These are phyloP conservation scores for Arctium minus DNA, from an alignment of 129 eudicot species.

Conservation along the genomic window DNA sequence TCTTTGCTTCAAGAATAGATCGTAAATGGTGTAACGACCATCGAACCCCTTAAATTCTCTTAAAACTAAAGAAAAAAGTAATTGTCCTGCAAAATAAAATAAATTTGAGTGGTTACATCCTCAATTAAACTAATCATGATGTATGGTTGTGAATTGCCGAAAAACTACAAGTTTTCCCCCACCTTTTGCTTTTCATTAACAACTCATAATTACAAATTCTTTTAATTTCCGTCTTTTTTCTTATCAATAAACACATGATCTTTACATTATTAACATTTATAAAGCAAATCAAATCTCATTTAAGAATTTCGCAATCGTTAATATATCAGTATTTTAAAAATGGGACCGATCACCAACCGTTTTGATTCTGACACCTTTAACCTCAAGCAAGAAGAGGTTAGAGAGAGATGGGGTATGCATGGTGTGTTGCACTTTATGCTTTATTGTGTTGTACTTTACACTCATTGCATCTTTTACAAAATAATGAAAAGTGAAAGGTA, in stretches of 20 bases:
- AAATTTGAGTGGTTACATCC: slow-evolving; percentile 22
- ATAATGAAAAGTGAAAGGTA: slow-evolving; percentile 6
- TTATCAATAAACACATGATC: not conserved
- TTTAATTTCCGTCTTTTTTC: not conserved
- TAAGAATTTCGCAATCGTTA: not conserved
- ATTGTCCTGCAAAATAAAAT: not conserved
- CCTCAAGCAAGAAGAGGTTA: slow-evolving; percentile 1
- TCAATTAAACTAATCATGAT: slow-evolving; percentile 16
- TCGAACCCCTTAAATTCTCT: not conserved
- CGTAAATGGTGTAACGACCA: slow-evolving; percentile 8
- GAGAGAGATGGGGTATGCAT: not conserved
- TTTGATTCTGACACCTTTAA: not conserved
- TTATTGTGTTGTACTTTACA: not conserved
- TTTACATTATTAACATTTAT: not conserved
- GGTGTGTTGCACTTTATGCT: slow-evolving; percentile 2
- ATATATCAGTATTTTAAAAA: not conserved
- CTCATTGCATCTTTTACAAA: slow-evolving; percentile 11
- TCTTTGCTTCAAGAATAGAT: not conserved
- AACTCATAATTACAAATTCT: slow-evolving; percentile 7
- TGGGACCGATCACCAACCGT: not conserved
- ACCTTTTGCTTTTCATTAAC: slow-evolving; percentile 6
- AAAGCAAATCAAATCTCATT: not conserved
- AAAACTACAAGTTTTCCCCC: slow-evolving; percentile 14
- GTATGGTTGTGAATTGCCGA: slow-evolving; percentile 1
- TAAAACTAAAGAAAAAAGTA: not conserved